phyloP scores from a whole-genome alignment of 1,284 basidiomycete genomes.

The Moesziomyces globuligerus region DNA sequence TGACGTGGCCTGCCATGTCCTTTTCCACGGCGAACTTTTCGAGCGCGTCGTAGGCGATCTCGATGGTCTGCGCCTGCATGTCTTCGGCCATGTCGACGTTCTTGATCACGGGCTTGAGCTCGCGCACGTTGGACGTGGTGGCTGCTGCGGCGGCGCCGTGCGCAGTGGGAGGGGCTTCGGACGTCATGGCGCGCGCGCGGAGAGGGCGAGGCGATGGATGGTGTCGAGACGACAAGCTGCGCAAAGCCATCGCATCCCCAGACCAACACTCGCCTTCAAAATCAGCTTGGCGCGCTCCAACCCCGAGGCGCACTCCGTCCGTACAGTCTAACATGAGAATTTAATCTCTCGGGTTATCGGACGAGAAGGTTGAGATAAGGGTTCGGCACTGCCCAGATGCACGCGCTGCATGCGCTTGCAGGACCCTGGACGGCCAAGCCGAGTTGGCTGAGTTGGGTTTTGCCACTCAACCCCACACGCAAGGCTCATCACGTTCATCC shows the following conservation, averaged over 20 bases:
- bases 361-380: too few species aligned
- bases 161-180: constrained; percentile 19
- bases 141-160: constrained; percentile 1
- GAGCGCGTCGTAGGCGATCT: constrained; percentile 84
- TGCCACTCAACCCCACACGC: constrained; percentile 1
- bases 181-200: constrained; percentile 9
- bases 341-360: too few species aligned
- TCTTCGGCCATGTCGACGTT: constrained; percentile 97
- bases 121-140: constrained; percentile 7
- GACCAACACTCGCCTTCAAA: constrained; percentile 41
- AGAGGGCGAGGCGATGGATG: neutral
- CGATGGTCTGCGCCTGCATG: constrained; percentile 91
- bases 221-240: neutral
- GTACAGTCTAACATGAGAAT: too few species aligned
- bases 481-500: too few species aligned
- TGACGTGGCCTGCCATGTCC: constrained; percentile 94
- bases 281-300: too few species aligned
- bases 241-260: too few species aligned
- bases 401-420: too few species aligned
- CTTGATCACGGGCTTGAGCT: constrained; percentile 81
- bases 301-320: too few species aligned
- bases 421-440: too few species aligned
- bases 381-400: too few species aligned
- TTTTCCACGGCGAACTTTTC: constrained; percentile 94
- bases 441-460: neutral